phyloP scores from a whole-genome alignment of 495 filamentous ascomycete genomes.

The Aspergillus mulundensis region DNA sequence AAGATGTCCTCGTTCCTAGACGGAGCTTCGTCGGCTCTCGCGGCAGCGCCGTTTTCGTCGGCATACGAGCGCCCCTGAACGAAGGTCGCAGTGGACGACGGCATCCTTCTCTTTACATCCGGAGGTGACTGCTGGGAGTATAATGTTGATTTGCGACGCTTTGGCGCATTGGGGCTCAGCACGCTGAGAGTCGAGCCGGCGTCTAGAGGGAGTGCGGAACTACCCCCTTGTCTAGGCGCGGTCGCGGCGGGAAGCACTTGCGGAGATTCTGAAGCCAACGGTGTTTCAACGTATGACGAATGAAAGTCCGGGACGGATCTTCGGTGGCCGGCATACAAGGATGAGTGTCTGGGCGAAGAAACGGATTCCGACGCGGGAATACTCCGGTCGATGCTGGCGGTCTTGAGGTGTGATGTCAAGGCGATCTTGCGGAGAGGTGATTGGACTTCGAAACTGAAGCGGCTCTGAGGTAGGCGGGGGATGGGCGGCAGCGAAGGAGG shows the following conservation, averaged over 20 bases:
- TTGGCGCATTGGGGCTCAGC: slow-evolving; percentile 32
- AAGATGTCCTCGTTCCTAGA: slow-evolving; percentile 58
- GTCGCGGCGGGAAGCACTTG: slow-evolving; percentile 10
- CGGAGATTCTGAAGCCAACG: slow-evolving; percentile 7
- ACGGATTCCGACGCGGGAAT: slow-evolving; percentile 7
- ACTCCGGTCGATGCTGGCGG: slow-evolving; percentile 16
- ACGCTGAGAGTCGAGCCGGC: slow-evolving; percentile 13
- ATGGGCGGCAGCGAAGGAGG: slow-evolving; percentile 6
- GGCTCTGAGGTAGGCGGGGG: slow-evolving; percentile 22
- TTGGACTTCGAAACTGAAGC: slow-evolving; percentile 25
- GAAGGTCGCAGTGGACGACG: slow-evolving; percentile 22
- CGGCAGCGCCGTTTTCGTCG: slow-evolving; percentile 28
- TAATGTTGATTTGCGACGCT: slow-evolving; percentile 25
- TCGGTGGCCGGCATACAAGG: slow-evolving; percentile 21
- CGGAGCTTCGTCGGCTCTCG: slow-evolving; percentile 32
- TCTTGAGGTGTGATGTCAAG: slow-evolving; percentile 18
- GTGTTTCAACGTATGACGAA: slow-evolving; percentile 13
- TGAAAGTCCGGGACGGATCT: slow-evolving; percentile 19
- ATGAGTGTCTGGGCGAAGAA: slow-evolving; percentile 15
- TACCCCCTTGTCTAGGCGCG: slow-evolving; percentile 11
- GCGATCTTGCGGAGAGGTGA: slow-evolving; percentile 22
- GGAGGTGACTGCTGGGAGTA: slow-evolving; percentile 26
- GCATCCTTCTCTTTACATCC: slow-evolving; percentile 27
- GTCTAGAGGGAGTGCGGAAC: slow-evolving; percentile 17
- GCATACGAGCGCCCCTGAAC: slow-evolving; percentile 25